phyloP scores from a whole-genome alignment of 2,329 filamentous ascomycete genomes.

The Aspergillus sp. region DNA sequence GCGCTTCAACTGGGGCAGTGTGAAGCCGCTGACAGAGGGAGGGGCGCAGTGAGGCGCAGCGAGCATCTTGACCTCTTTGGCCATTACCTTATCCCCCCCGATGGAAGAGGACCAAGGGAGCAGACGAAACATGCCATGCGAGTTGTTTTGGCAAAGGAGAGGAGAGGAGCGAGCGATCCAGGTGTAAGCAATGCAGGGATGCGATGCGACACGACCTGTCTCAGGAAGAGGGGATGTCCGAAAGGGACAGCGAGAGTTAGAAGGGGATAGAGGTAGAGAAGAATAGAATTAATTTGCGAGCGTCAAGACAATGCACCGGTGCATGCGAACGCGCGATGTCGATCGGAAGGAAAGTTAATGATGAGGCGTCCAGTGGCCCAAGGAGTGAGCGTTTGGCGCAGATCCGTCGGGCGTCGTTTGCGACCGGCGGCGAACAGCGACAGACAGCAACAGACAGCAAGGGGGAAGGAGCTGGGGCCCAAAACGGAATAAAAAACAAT shows the following conservation, averaged over 20 bases:
- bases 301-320: slow-evolving; percentile 17
- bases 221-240: background rate
- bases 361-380: slow-evolving; percentile 12
- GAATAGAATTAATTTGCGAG: slow-evolving; percentile 9
- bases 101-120: slow-evolving; percentile 47
- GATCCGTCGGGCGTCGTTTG: slow-evolving; percentile 20
- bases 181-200: slow-evolving; percentile 11
- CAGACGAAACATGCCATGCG: slow-evolving; percentile 52
- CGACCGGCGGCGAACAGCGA: slow-evolving; percentile 14
- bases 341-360: slow-evolving; percentile 14
- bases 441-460: slow-evolving; percentile 9
- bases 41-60: slow-evolving; percentile 35
- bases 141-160: slow-evolving; percentile 23
- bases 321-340: slow-evolving; percentile 21
- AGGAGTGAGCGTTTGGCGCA: slow-evolving; percentile 16
- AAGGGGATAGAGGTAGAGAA: background rate
- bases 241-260: background rate
- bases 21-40: slow-evolving; percentile 28
- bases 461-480: slow-evolving; percentile 11
- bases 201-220: slow-evolving; percentile 16
- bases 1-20: slow-evolving; percentile 56
- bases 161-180: background rate
- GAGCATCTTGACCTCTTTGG: slow-evolving; percentile 46
- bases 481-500: slow-evolving; percentile 1
- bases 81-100: slow-evolving; percentile 47